A percentile compares a stretch with the other conserved stretches of the same genome.
phyloP scores from a whole-genome alignment of 257 asterid species.

The Jasminum sambac region DNA sequence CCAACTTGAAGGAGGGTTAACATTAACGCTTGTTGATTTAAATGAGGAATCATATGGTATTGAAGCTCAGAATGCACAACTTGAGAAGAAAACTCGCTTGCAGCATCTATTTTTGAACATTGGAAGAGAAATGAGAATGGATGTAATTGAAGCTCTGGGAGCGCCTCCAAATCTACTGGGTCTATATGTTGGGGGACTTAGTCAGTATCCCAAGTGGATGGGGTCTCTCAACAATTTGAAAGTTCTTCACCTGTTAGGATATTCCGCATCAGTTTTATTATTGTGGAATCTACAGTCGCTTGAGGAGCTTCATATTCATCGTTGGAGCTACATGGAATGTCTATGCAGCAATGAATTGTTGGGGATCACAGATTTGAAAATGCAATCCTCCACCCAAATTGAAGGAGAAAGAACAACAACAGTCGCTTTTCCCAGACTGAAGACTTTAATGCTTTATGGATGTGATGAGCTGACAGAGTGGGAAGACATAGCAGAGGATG shows the following conservation, averaged over 20 bases:
- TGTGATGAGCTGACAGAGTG: neutral
- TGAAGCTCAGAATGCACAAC: neutral
- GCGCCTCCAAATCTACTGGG: too few relatives aligned
- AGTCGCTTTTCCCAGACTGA: neutral
- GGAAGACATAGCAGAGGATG: too few relatives aligned
- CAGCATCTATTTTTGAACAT: neutral
- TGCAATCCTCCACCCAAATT: too few relatives aligned
- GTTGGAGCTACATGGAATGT: neutral
- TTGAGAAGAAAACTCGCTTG: neutral
- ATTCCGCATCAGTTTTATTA: neutral
- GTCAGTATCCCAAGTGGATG: conserved; percentile 8
- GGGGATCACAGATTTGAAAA: too few relatives aligned
- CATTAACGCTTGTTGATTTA: neutral
- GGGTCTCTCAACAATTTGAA: neutral
- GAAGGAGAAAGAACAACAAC: too few relatives aligned
- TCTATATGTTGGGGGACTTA: too few relatives aligned
- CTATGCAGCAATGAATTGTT: too few relatives aligned
- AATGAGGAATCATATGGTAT: too few relatives aligned
- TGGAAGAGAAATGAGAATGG: neutral
- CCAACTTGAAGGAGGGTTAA: neutral
- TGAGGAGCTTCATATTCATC: too few relatives aligned
- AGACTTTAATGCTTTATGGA: neutral
- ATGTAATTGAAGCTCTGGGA: neutral
- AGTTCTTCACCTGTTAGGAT: neutral
- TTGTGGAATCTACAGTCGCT: neutral